phyloP scores from a whole-genome alignment of 1,284 basidiomycete genomes.

The Chalciporus piperatoides region DNA sequence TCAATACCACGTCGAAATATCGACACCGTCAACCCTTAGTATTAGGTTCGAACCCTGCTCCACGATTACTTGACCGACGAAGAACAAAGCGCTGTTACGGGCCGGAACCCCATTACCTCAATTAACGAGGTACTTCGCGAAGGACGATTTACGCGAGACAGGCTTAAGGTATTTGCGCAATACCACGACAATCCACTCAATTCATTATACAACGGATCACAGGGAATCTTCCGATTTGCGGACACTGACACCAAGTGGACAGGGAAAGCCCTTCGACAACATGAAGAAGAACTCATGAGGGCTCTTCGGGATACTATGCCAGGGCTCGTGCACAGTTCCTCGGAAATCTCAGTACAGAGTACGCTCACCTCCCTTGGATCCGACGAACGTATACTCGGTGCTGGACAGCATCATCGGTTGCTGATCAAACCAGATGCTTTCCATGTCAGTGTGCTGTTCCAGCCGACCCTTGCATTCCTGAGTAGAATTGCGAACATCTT shows the following conservation, averaged over 20 bases:
- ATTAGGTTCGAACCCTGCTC: conserved; percentile 79
- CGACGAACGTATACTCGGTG: conserved; percentile 70
- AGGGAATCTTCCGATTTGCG: conserved; percentile 87
- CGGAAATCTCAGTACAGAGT: conserved; percentile 60
- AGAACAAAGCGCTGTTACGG: conserved; percentile 69
- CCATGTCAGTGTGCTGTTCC: conserved; percentile 92
- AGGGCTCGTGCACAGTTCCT: conserved; percentile 76
- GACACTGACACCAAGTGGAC: conserved; percentile 80
- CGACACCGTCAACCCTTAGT: conserved; percentile 5
- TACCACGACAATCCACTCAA: not conserved
- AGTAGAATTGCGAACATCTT: conserved; percentile 69
- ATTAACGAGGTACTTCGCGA: conserved; percentile 95
- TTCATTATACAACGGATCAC: conserved; percentile 11
- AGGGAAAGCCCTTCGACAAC: conserved; percentile 63
- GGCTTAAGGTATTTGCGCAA: conserved; percentile 57
- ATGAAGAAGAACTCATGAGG: conserved; percentile 85
- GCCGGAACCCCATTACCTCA: conserved; percentile 84
- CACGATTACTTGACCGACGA: conserved; percentile 92
- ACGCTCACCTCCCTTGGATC: conserved; percentile 56
- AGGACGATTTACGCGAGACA: conserved; percentile 74
- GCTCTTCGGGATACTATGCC: conserved; percentile 91
- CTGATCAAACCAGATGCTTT: conserved; percentile 92
- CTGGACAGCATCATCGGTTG: conserved; percentile 77
- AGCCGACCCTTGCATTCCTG: conserved; percentile 87
- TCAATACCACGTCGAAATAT: conserved; percentile 1